A percentile compares a stretch with the other conserved stretches of the same genome.
Evolutionary conservation across 768 basidiomycete species (phyloP).

Genomic region (Epithele typhae): DNA sequence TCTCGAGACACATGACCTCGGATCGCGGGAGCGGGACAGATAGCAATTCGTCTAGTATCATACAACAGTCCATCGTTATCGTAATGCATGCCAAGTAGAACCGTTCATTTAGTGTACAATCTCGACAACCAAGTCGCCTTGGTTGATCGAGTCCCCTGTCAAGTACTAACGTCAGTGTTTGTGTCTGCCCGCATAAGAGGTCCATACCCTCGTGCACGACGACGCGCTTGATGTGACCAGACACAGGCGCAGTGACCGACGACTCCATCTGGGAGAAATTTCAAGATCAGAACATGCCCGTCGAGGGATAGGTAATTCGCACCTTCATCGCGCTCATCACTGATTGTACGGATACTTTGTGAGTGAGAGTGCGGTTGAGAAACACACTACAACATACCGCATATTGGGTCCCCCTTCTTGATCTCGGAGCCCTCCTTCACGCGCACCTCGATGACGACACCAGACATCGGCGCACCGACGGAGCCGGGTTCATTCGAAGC

Average conservation of each 20-base stretch:
- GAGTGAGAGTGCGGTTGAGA: constrained; percentile 5
- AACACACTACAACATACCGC: constrained; percentile 51
- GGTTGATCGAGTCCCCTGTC: constrained; percentile 87
- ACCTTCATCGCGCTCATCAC: constrained; percentile 98
- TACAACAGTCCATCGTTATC: constrained; percentile 15
- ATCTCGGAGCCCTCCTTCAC: constrained; percentile 98
- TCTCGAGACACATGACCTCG: constrained; percentile 5
- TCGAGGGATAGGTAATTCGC: constrained; percentile 21
- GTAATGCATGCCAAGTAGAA: not conserved
- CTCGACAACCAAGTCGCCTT: constrained; percentile 89
- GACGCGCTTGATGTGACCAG: constrained; percentile 93
- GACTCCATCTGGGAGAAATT: constrained; percentile 81
- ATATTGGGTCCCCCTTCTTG: constrained; percentile 95
- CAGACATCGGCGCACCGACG: constrained; percentile 97
- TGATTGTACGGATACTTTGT: constrained; percentile 26
- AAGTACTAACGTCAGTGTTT: constrained; percentile 6
- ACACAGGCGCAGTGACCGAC: constrained; percentile 92
- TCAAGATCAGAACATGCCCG: too few species aligned
- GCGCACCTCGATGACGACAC: constrained; percentile 96
- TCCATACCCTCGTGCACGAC: constrained; percentile 77
- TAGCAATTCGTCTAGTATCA: constrained; percentile 15
- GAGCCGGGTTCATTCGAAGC: constrained; percentile 91
- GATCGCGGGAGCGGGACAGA: not conserved
- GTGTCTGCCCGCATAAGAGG: not conserved
- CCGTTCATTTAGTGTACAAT: constrained; percentile 59